Evolutionary conservation across 1,139 yeast genomes (phyloP).

Genomic region (Kurtzmaniella quercitrusa): DNA sequence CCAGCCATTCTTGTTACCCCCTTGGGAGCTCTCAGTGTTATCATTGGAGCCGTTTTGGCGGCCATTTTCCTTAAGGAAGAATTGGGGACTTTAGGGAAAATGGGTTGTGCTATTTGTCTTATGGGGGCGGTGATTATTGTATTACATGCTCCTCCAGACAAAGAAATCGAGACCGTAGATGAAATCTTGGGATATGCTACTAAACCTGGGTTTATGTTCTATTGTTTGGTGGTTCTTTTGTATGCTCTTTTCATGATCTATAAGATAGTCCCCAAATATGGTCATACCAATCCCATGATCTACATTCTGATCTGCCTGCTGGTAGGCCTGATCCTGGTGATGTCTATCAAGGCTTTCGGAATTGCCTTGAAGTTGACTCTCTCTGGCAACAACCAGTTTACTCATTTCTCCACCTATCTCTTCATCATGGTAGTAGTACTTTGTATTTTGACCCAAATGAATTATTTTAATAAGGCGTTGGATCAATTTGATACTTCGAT

Average conservation of each 20-base stretch:
- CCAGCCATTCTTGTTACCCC: slow-evolving; percentile 93
- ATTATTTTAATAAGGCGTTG: slow-evolving; percentile 86
- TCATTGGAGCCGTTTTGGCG: slow-evolving; percentile 88
- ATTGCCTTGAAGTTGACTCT: slow-evolving; percentile 84
- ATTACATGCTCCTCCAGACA: slow-evolving; percentile 90
- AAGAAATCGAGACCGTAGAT: slow-evolving; percentile 83
- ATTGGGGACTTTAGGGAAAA: slow-evolving; percentile 82
- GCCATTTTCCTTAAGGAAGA: slow-evolving; percentile 82
- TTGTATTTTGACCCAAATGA: slow-evolving; percentile 89
- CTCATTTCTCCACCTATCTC: slow-evolving; percentile 78
- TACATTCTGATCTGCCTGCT: slow-evolving; percentile 86
- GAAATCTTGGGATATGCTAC: slow-evolving; percentile 80
- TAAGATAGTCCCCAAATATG: slow-evolving; percentile 77
- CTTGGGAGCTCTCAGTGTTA: slow-evolving; percentile 83
- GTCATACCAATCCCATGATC: slow-evolving; percentile 81
- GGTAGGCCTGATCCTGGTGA: slow-evolving; percentile 88
- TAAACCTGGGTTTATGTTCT: slow-evolving; percentile 73
- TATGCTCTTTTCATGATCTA: slow-evolving; percentile 79
- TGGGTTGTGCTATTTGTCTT: slow-evolving; percentile 91
- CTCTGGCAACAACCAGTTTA: slow-evolving; percentile 85
- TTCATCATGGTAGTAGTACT: slow-evolving; percentile 74
- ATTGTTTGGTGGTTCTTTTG: slow-evolving; percentile 55
- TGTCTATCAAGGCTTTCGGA: slow-evolving; percentile 92
- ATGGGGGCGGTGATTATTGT: slow-evolving; percentile 89
- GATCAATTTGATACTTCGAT: slow-evolving; percentile 92